These are phyloP conservation scores for Chenopodium formosanum DNA, from an alignment of 148 eudicot genomes.

Conservation along the genomic window DNA sequence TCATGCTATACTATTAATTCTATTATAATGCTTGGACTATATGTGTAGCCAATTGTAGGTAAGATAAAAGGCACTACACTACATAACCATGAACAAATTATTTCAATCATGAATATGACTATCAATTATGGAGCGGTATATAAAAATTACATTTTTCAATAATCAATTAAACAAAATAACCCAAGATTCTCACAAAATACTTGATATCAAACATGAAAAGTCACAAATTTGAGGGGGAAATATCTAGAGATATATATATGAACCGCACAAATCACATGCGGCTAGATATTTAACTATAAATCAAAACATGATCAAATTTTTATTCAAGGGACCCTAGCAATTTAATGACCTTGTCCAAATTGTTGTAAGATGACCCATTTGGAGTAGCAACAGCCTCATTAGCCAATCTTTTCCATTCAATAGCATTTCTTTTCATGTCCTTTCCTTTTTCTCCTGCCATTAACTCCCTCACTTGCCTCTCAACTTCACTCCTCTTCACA, in stretches of 20 bases:
- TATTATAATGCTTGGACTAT: too few relatives aligned
- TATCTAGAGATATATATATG: background rate
- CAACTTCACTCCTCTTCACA: slow-evolving; percentile 29
- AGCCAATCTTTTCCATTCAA: slow-evolving; percentile 28
- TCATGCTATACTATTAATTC: too few relatives aligned
- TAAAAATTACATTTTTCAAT: too few relatives aligned
- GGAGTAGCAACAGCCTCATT: slow-evolving; percentile 21
- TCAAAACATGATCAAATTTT: background rate
- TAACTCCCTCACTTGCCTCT: slow-evolving; percentile 35
- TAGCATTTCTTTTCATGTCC: slow-evolving; percentile 29
- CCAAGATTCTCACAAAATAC: too few relatives aligned
- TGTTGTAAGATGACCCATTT: slow-evolving; percentile 27
- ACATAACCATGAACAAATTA: too few relatives aligned
- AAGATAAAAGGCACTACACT: too few relatives aligned
- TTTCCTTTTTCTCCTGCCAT: slow-evolving; percentile 33
- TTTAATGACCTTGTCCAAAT: slow-evolving; percentile 22
- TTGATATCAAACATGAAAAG: too few relatives aligned
- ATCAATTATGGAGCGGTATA: too few relatives aligned
- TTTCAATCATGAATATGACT: too few relatives aligned
- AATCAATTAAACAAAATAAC: too few relatives aligned
- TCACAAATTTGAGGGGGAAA: background rate
- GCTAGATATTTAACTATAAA: background rate
- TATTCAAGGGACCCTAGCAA: background rate
- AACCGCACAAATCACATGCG: background rate
- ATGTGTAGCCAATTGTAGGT: too few relatives aligned